These are phyloP conservation scores for Chaetomiaceae sp. DNA, from an alignment of 2,329 filamentous ascomycete species.

Conservation along the genomic window DNA sequence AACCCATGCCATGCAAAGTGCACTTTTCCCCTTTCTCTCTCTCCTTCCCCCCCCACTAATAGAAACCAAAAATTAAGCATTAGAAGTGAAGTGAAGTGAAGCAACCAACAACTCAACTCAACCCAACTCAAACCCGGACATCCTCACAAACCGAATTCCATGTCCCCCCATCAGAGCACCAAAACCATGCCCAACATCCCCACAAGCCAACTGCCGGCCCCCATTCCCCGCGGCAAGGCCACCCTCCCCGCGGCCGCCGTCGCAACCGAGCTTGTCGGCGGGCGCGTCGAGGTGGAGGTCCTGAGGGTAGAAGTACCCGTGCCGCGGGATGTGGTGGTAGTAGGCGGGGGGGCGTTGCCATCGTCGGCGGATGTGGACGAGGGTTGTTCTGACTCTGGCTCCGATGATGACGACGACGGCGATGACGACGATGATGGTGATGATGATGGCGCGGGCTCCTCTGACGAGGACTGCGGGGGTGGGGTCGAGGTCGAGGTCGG, in stretches of 20 bases:
- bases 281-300: neutral
- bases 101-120: neutral
- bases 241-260: conserved; percentile 1
- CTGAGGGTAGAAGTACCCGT: neutral
- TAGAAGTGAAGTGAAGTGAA: conserved; percentile 11
- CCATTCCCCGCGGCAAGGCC: neutral
- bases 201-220: neutral
- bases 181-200: neutral
- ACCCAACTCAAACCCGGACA: neutral
- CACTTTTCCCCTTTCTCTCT: no score
- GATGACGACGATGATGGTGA: neutral
- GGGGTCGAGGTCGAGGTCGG: neutral
- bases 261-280: neutral
- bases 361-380: neutral
- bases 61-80: conserved; percentile 9
- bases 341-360: neutral
- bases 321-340: neutral
- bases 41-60: neutral
- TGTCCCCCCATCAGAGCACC: no score
- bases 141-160: neutral
- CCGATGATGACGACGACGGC: neutral
- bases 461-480: no score
- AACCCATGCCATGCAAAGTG: no score
- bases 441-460: neutral
- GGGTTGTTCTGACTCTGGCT: no score